Evolutionary conservation across 805 yeast genomes (phyloP).

Genomic region (Candida coquimbonensis): DNA sequence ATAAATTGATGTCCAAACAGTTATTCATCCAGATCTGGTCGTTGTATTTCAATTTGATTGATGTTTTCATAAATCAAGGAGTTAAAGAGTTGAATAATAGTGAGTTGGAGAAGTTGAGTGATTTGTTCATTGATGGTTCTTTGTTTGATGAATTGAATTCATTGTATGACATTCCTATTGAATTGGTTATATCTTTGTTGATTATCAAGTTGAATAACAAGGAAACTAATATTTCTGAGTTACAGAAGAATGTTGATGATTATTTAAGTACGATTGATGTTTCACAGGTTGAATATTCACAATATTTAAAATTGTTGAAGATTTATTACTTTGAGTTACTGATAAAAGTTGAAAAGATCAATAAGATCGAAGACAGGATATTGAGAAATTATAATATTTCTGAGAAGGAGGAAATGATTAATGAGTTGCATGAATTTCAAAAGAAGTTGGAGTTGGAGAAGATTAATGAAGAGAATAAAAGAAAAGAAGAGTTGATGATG

Average conservation of each 20-base stretch:
- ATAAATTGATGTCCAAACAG: slow-evolving; percentile 9
- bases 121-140: slow-evolving; percentile 6
- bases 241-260: slow-evolving; percentile 17
- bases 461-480: slow-evolving; percentile 8
- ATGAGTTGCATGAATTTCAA: slow-evolving; percentile 9
- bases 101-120: slow-evolving; percentile 2
- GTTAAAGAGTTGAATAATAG: background rate
- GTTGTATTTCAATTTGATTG: slow-evolving; percentile 21
- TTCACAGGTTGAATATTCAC: background rate
- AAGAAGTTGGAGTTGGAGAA: slow-evolving; percentile 8
- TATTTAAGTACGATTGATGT: slow-evolving; percentile 12
- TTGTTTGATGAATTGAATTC: slow-evolving; percentile 13
- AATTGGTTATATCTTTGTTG: slow-evolving; percentile 14
- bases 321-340: slow-evolving; percentile 18
- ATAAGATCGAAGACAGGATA: slow-evolving; percentile 19
- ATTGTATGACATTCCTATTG: slow-evolving; percentile 12
- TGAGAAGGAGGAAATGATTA: slow-evolving; percentile 10
- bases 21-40: slow-evolving; percentile 19
- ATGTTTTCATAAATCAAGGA: slow-evolving; percentile 17
- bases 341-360: slow-evolving; percentile 13
- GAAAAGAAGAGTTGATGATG: slow-evolving; percentile 7
- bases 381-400: slow-evolving; percentile 13
- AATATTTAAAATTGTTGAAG: slow-evolving; percentile 17
- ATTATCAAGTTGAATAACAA: slow-evolving; percentile 20
- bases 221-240: slow-evolving; percentile 8